Conservation (phyloP, 352 stramenopile genomes). For the Globisporangium solare region DNA sequence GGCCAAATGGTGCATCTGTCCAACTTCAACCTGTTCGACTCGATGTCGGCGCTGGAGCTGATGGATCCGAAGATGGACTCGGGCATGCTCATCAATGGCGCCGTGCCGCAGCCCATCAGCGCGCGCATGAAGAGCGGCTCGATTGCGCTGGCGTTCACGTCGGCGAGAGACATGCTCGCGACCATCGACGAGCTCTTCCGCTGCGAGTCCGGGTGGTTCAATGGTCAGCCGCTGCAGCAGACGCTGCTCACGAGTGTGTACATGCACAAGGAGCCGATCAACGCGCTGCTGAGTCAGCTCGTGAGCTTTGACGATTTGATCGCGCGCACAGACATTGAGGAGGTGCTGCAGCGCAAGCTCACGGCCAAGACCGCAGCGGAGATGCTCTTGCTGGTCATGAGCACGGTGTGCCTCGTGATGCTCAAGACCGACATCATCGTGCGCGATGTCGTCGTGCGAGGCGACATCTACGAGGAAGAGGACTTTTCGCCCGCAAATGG, state of each 20-base stretch:
- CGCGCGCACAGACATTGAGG: constrained; percentile 20
- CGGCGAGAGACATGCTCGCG: constrained; percentile 58
- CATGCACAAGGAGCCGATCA: constrained; percentile 70
- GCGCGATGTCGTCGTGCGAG: constrained; percentile 81
- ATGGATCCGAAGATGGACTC: constrained; percentile 95
- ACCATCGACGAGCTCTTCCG: constrained; percentile 76
- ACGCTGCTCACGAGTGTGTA: constrained; percentile 89
- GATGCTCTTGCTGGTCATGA: constrained; percentile 73
- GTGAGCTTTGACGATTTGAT: constrained; percentile 17
- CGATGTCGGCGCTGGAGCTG: constrained; percentile 93
- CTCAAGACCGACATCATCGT: constrained; percentile 79
- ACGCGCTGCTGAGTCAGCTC: constrained; percentile 51
- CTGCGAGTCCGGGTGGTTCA: constrained; percentile 76
- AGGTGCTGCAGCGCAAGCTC: constrained; percentile 28
- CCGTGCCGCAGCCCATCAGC: constrained; percentile 47
- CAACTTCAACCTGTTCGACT: constrained; percentile 90
- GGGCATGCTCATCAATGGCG: constrained; percentile 70
- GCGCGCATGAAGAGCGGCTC: constrained; percentile 34
- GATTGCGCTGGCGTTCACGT: constrained; percentile 61
- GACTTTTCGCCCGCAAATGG: constrained; percentile 85
- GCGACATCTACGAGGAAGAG: constrained; percentile 96
- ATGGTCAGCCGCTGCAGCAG: constrained; percentile 81
- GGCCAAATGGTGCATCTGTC: constrained; percentile 74
- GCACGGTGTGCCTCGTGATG: constrained; percentile 50
- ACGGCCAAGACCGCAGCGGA: constrained; percentile 27